These are phyloP conservation scores for Lathyrus sativus DNA, from an alignment of 306 rosid species.

Conservation along the genomic window DNA sequence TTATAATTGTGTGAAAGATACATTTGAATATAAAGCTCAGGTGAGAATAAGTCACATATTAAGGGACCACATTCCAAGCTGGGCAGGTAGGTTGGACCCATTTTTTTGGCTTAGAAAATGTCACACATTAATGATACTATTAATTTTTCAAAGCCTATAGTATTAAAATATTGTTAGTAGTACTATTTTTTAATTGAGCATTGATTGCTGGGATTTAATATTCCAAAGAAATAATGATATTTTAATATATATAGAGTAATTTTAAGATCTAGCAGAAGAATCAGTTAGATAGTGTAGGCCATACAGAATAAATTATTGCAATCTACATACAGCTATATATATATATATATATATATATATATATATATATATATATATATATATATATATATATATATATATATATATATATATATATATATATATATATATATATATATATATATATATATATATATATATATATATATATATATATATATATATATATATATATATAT, in stretches of 20 bases:
- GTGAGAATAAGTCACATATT: constrained; percentile 46
- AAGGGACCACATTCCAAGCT: constrained; percentile 52
- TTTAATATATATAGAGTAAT: constrained; percentile 47
- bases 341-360: constrained; percentile 19
- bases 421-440: no score
- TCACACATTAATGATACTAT: constrained; percentile 37
- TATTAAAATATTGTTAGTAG: not conserved
- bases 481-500: no score
- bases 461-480: constrained; percentile 39
- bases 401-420: constrained; percentile 39
- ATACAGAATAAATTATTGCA: constrained; percentile 44
- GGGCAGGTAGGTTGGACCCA: constrained; percentile 46
- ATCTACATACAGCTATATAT: constrained; percentile 38
- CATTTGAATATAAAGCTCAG: constrained; percentile 35
- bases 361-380: no score
- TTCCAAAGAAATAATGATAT: constrained; percentile 33
- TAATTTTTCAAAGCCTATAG: no score
- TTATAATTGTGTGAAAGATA: constrained; percentile 27
- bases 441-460: no score
- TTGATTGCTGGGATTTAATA: constrained; percentile 8
- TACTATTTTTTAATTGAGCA: constrained; percentile 12
- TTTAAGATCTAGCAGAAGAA: constrained; percentile 67
- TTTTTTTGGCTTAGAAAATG: constrained; percentile 44
- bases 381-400: not conserved
- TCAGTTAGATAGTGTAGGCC: constrained; percentile 68